Evolutionary conservation across 805 yeast species (phyloP), one percentile per base, ranked within the genome.

Genomic region (Ogataea naganishii): DNA sequence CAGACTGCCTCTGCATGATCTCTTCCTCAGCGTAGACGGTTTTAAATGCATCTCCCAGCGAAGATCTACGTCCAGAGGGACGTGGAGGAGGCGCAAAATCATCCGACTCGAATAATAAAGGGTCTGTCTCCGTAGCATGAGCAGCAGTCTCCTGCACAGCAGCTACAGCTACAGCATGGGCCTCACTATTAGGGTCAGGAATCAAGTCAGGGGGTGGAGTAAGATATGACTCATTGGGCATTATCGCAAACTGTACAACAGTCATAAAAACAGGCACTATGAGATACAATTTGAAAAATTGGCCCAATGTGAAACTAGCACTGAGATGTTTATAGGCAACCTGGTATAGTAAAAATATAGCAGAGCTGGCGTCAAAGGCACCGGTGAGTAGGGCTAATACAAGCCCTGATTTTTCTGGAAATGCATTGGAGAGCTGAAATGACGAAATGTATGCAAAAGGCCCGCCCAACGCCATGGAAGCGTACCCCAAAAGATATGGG

Each of bases 281-380:
- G 32, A 70, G 50, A 40, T 69, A 71, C 18, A 66, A 13, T 46
- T 58, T 60, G 53, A 65, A 71, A 36, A 71, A 71, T 26, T 51
- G 51, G 31, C 47, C 55, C 31, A 71, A 39, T 6, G 59, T 52
- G 47, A 71, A 67, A 1, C 49, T 27, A 1, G 49, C 51, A 4
- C 51, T 40, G 11, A 60, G 41, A 11, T 37, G 42, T 26, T 45
- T 40, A 49, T 65, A 71, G 19, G 62, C 33, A 14, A 62, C 40
- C 30, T 62, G 62, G 53, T 69, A 71, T 27, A 68, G 27, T 43
- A 71, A 53, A 43, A 71, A 71, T 12, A 71, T 62, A 1, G 76
- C 75, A 7, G 72, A 65, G 3, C 75, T 69, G 7, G 77, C 68
- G 49, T 71, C 78, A 37, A 71, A 71, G 0, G 78, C 75, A 12